phyloP scores from a whole-genome alignment of 768 basidiomycete species.

The Paxillus rubicundulus region DNA sequence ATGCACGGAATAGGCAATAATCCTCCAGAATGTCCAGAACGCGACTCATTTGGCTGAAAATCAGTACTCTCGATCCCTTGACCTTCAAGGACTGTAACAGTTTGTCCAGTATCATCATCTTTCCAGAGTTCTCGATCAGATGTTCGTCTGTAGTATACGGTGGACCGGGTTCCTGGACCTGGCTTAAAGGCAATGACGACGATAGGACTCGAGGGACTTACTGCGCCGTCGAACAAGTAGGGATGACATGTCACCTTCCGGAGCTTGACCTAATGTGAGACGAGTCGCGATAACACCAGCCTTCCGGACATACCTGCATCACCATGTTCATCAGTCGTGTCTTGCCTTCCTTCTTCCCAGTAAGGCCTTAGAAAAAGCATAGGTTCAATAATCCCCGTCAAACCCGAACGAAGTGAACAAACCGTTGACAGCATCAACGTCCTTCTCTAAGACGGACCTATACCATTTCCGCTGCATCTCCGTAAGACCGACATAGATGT shows the following conservation, averaged over 20 bases:
- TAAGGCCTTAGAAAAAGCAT: constrained; percentile 54
- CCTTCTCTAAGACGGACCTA: constrained; percentile 91
- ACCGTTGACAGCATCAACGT: constrained; percentile 98
- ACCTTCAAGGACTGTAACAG: constrained; percentile 82
- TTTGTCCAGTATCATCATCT: constrained; percentile 98
- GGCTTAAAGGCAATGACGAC: not conserved
- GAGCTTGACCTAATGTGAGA: constrained; percentile 38
- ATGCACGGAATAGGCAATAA: constrained; percentile 88
- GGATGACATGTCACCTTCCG: constrained; percentile 90
- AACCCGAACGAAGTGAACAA: constrained; percentile 13
- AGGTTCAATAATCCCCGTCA: not conserved
- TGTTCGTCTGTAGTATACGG: constrained; percentile 99
- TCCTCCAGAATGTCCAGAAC: constrained; percentile 95
- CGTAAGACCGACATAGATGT: constrained; percentile 94
- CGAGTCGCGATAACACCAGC: not conserved
- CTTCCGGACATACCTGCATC: constrained; percentile 72
- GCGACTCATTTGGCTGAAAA: constrained; percentile 99
- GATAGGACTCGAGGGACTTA: constrained; percentile 29
- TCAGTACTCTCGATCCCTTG: constrained; percentile 92
- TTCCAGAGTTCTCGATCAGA: constrained; percentile 89
- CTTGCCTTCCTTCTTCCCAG: constrained; percentile 98
- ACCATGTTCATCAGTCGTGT: constrained; percentile 98
- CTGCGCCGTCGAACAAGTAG: constrained; percentile 91
- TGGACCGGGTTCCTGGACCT: constrained; percentile 83
- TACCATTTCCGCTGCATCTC: constrained; percentile 99